These are phyloP conservation scores for Naganishia vishniacii DNA, from an alignment of 768 basidiomycete genomes.

Conservation along the genomic window DNA sequence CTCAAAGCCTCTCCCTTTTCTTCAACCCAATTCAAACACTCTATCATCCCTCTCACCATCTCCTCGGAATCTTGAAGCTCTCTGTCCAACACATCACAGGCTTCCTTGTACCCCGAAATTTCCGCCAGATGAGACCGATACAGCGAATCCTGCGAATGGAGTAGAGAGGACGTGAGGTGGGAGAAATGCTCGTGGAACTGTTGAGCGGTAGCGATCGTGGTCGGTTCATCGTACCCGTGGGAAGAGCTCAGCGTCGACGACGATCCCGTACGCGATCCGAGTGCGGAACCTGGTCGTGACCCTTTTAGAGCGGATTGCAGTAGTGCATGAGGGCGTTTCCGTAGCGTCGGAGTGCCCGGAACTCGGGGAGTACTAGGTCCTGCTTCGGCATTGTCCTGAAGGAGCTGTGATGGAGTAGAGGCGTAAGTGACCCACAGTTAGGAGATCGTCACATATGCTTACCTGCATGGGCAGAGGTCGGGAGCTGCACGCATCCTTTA, in stretches of 20 bases:
- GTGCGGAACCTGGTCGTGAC: slow-evolving; percentile 24
- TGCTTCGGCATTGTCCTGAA: not conserved
- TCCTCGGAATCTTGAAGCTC: slow-evolving; percentile 66
- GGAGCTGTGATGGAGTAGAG: slow-evolving; percentile 2
- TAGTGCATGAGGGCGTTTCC: slow-evolving; percentile 13
- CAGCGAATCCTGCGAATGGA: slow-evolving; percentile 87
- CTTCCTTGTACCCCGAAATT: slow-evolving; percentile 67
- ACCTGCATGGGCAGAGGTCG: slow-evolving; percentile 72
- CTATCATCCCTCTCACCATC: slow-evolving; percentile 74
- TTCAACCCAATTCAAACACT: slow-evolving; percentile 79
- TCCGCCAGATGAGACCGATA: slow-evolving; percentile 77
- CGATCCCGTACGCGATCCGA: slow-evolving; percentile 25
- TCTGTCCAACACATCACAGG: slow-evolving; percentile 69
- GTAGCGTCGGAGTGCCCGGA: not conserved
- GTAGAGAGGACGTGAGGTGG: slow-evolving; percentile 78
- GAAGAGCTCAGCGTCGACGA: slow-evolving; percentile 12
- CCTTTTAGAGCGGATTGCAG: slow-evolving; percentile 18
- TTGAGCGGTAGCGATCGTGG: slow-evolving; percentile 75
- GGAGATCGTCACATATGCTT: too few relatives aligned
- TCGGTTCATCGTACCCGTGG: slow-evolving; percentile 33
- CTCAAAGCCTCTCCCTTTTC: slow-evolving; percentile 86
- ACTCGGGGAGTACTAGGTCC: slow-evolving; percentile 20
- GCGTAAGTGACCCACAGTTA: slow-evolving; percentile 20
- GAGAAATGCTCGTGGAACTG: slow-evolving; percentile 98
- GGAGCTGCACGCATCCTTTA: slow-evolving; percentile 62